phyloP scores from a whole-genome alignment of 1,284 basidiomycete species.

The Veloboletus limbatus region DNA sequence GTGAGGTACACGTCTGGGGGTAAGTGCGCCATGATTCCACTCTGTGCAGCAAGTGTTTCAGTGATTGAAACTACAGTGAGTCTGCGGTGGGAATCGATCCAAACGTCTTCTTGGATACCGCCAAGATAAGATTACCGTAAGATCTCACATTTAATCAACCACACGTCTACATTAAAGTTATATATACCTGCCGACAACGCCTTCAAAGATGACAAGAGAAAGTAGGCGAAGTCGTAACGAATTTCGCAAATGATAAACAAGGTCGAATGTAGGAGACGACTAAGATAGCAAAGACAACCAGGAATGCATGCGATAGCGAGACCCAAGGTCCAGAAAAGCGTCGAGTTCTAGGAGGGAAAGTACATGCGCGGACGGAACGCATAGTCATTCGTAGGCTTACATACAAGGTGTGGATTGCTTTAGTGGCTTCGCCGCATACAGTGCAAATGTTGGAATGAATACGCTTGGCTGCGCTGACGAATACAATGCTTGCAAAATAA shows the following conservation, averaged over 20 bases:
- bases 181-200: slow-evolving; percentile 12
- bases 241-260: slow-evolving; percentile 11
- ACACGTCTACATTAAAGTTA: slow-evolving; percentile 14
- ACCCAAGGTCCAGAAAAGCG: slow-evolving; percentile 12
- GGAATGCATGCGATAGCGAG: slow-evolving; percentile 18
- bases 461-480: slow-evolving; percentile 23
- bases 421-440: slow-evolving; percentile 30
- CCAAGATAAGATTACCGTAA: slow-evolving; percentile 27
- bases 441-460: slow-evolving; percentile 24
- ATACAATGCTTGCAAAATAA: slow-evolving; percentile 28
- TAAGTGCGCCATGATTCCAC: slow-evolving; percentile 28
- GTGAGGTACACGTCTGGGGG: slow-evolving; percentile 34
- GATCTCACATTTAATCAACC: background rate
- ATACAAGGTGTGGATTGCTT: slow-evolving; percentile 30
- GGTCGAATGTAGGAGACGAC: slow-evolving; percentile 6
- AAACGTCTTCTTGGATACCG: background rate
- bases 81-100: slow-evolving; percentile 21
- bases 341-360: slow-evolving; percentile 20
- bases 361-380: slow-evolving; percentile 23
- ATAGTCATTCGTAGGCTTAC: slow-evolving; percentile 26
- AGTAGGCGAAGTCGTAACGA: slow-evolving; percentile 8
- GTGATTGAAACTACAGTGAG: slow-evolving; percentile 3
- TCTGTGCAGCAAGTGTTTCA: slow-evolving; percentile 9
- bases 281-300: slow-evolving; percentile 22
- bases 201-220: slow-evolving; percentile 3